These are phyloP conservation scores for Tylopilus plumbeoviolaceoides DNA, from an alignment of 768 basidiomycete genomes.

Conservation along the genomic window DNA sequence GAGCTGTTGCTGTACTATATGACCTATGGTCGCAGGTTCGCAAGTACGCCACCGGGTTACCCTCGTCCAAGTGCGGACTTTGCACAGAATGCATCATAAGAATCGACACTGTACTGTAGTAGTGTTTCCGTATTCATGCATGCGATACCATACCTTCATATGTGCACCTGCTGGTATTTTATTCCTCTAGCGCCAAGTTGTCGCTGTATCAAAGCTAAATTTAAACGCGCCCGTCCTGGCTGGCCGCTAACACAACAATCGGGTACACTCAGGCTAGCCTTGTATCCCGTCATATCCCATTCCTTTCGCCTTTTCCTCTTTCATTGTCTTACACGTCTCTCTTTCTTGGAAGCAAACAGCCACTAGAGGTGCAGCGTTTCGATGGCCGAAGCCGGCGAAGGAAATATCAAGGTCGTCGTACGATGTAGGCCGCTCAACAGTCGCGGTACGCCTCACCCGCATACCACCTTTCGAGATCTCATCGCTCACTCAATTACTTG, in stretches of 20 bases:
- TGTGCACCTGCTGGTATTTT: neutral
- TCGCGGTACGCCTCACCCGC: conserved; percentile 59
- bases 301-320: conserved; percentile 3
- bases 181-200: neutral
- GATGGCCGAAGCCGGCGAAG: conserved; percentile 78
- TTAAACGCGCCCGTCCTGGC: conserved; percentile 3
- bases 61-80: conserved; percentile 1
- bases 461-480: neutral
- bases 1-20: conserved; percentile 11
- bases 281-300: conserved; percentile 3
- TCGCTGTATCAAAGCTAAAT: conserved; percentile 4
- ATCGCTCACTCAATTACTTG: conserved; percentile 1
- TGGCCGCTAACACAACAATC: conserved; percentile 3
- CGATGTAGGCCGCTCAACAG: conserved; percentile 96
- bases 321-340: conserved; percentile 8
- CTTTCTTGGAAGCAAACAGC: conserved; percentile 10
- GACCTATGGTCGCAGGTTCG: too few relatives aligned
- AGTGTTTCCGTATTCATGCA: neutral
- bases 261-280: neutral
- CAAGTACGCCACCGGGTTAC: neutral
- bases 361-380: conserved; percentile 15
- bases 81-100: neutral
- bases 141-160: neutral
- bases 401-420: conserved; percentile 89
- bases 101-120: neutral